These are phyloP conservation scores for Cystobasidium sp. DNA, from an alignment of 1,284 basidiomycete genomes.

Conservation along the genomic window DNA sequence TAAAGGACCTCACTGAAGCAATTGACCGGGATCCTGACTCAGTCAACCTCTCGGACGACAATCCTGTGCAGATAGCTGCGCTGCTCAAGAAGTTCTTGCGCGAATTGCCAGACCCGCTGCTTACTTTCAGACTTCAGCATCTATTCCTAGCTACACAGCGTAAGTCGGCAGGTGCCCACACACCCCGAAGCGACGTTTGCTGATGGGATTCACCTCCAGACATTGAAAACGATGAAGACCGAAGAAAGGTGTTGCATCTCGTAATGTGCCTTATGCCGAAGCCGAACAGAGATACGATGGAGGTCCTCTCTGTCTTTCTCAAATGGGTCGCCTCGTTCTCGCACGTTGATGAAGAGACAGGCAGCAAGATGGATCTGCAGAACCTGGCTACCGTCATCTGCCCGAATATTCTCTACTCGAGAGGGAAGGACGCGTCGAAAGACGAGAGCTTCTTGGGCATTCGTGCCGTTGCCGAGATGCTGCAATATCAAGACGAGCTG, in stretches of 20 bases:
- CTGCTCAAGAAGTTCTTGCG: conserved; percentile 96
- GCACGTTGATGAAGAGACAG: conserved; percentile 96
- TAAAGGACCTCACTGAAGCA: conserved; percentile 87
- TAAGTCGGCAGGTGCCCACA: conserved; percentile 60
- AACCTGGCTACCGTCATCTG: conserved; percentile 98
- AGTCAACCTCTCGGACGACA: conserved; percentile 91
- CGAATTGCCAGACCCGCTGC: conserved; percentile 91
- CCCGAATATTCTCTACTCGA: conserved; percentile 88
- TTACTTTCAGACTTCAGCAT: conserved; percentile 92
- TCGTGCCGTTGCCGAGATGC: conserved; percentile 76
- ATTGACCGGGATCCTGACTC: conserved; percentile 89
- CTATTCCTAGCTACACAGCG: conserved; percentile 86
- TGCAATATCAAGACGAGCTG: conserved; percentile 94
- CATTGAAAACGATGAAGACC: conserved; percentile 74
- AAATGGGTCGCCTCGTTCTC: conserved; percentile 99
- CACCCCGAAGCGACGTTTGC: background rate
- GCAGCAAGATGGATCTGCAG: conserved; percentile 95
- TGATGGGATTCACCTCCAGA: conserved; percentile 60
- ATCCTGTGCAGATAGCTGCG: conserved; percentile 95
- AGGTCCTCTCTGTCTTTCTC: conserved; percentile 96
- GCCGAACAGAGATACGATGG: conserved; percentile 93
- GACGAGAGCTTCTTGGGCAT: conserved; percentile 95
- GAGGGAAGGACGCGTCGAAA: conserved; percentile 80
- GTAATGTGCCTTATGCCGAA: conserved; percentile 86
- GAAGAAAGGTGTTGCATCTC: conserved; percentile 82